Evolutionary conservation across 192 early-diverging fungal genomes (phyloP).

Genomic region (Backusella psychrophila): DNA sequence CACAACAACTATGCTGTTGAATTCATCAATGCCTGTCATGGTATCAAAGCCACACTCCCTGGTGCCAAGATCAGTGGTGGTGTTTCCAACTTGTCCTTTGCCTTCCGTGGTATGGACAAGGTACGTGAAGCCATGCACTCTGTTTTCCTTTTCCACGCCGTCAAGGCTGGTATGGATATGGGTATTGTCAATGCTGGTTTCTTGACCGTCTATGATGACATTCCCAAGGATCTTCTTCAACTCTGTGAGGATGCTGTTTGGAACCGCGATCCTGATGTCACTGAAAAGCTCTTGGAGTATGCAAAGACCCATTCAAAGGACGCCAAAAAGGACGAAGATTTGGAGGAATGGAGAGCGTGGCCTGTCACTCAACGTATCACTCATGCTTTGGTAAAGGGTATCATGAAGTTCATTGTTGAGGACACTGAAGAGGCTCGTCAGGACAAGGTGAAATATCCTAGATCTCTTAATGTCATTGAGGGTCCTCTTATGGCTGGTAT

Average conservation of each 20-base stretch:
- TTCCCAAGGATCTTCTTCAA: slow-evolving; percentile 89
- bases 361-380: slow-evolving; percentile 74
- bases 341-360: slow-evolving; percentile 83
- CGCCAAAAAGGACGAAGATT: slow-evolving; percentile 65
- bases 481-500: slow-evolving; percentile 95
- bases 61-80: slow-evolving; percentile 94
- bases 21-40: slow-evolving; percentile 75
- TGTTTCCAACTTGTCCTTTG: slow-evolving; percentile 97
- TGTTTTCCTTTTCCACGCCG: slow-evolving; percentile 88
- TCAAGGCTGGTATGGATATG: slow-evolving; percentile 92
- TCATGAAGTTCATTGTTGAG: slow-evolving; percentile 89
- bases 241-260: slow-evolving; percentile 93
- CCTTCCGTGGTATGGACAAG: slow-evolving; percentile 92
- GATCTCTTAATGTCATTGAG: slow-evolving; percentile 94
- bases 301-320: slow-evolving; percentile 79
- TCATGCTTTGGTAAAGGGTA: slow-evolving; percentile 90
- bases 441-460: slow-evolving; percentile 71
- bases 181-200: slow-evolving; percentile 97
- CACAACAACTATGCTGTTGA: slow-evolving; percentile 96
- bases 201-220: slow-evolving; percentile 94
- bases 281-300: slow-evolving; percentile 91
- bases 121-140: slow-evolving; percentile 95
- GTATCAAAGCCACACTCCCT: slow-evolving; percentile 80
- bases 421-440: slow-evolving; percentile 93
- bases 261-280: slow-evolving; percentile 89